A percentile compares a stretch with the other conserved stretches of the same genome.
phyloP scores from a whole-genome alignment of 2,329 filamentous ascomycete genomes.

The Cladosporium oxysporum region DNA sequence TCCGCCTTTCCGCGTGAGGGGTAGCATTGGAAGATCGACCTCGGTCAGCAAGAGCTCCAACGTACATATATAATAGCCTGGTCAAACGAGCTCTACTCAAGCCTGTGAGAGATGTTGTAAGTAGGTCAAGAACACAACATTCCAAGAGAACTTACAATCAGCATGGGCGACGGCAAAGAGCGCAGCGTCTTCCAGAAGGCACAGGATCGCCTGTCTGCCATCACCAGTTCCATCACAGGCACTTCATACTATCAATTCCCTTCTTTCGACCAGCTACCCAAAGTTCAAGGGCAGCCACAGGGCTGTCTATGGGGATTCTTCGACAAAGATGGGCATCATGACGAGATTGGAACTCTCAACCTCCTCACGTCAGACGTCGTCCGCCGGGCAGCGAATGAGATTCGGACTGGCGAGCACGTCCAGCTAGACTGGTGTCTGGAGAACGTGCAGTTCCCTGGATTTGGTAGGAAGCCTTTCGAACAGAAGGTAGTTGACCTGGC shows the following conservation, averaged over 20 bases:
- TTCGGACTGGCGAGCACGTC: conserved; percentile 52
- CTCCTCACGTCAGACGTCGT: conserved; percentile 52
- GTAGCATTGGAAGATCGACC: conserved; percentile 10
- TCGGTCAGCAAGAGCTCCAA: conserved; percentile 10
- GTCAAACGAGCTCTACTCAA: background rate
- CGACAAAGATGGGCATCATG: conserved; percentile 53
- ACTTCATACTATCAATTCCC: conserved; percentile 22
- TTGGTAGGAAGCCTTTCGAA: conserved; percentile 30
- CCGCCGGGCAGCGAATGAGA: conserved; percentile 42
- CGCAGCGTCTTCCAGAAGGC: conserved; percentile 27
- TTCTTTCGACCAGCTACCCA: conserved; percentile 30
- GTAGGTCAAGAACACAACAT: background rate
- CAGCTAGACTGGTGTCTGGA: conserved; percentile 53
- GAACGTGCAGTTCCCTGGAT: conserved; percentile 37
- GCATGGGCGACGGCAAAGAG: conserved; percentile 26
- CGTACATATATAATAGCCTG: background rate
- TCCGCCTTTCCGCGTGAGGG: conserved; percentile 14
- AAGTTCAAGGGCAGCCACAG: conserved; percentile 27
- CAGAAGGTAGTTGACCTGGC: conserved; percentile 33
- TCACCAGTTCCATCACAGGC: conserved; percentile 25
- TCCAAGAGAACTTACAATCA: background rate
- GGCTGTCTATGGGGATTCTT: conserved; percentile 51
- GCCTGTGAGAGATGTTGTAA: background rate
- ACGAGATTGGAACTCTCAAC: conserved; percentile 56
- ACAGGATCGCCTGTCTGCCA: conserved; percentile 28